phyloP scores from a whole-genome alignment of 192 early-diverging fungal species.

The Backusella macrospora region DNA sequence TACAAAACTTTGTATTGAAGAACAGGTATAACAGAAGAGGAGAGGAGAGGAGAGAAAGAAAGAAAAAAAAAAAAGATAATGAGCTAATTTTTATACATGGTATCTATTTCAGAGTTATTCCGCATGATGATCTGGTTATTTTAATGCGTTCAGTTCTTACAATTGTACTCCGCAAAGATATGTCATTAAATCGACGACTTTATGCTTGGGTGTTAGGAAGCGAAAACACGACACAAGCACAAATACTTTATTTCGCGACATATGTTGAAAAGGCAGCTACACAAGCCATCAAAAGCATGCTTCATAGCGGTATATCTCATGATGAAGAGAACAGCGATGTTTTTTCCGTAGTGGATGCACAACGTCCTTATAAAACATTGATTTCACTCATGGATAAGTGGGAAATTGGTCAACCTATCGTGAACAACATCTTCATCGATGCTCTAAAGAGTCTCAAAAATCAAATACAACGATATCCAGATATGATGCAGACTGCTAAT shows the following conservation, averaged over 20 bases:
- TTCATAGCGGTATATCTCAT: conserved; percentile 27
- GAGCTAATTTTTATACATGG: conserved; percentile 2
- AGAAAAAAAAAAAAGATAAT: not conserved
- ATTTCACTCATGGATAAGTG: conserved; percentile 87
- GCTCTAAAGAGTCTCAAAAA: conserved; percentile 66
- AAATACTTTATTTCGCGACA: conserved; percentile 54
- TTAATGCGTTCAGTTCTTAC: conserved; percentile 72
- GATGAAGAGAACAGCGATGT: not conserved
- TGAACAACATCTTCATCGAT: conserved; percentile 74
- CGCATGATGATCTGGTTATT: conserved; percentile 65
- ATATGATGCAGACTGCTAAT: conserved; percentile 79
- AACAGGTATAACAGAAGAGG: conserved; percentile 42
- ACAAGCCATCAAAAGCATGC: conserved; percentile 59
- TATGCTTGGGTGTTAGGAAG: conserved; percentile 87
- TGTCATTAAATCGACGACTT: conserved; percentile 91
- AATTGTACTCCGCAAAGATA: conserved; percentile 88
- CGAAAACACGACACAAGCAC: conserved; percentile 34
- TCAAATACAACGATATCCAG: not conserved
- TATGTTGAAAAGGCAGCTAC: conserved; percentile 56
- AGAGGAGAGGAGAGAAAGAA: not conserved
- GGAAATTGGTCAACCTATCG: conserved; percentile 76
- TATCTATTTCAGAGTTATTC: conserved; percentile 46
- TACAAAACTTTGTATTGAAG: conserved; percentile 68
- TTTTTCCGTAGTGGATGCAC: conserved; percentile 40
- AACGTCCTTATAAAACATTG: conserved; percentile 77